These are phyloP conservation scores for Atkinsonella hypoxylon DNA, from an alignment of 2,329 filamentous ascomycete species.

Conservation along the genomic window DNA sequence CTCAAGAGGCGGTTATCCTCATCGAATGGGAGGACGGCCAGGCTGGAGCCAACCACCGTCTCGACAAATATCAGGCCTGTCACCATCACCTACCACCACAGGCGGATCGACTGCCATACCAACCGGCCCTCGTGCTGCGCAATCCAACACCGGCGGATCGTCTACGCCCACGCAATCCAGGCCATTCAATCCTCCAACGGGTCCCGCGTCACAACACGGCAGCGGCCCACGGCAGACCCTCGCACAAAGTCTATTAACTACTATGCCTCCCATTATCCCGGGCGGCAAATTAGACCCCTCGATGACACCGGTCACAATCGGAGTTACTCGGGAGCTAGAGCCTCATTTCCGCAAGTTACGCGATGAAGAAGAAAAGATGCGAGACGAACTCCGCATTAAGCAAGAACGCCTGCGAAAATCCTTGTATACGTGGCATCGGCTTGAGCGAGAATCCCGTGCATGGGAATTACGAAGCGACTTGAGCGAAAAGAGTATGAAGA, in stretches of 20 bases:
- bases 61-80: slow-evolving; percentile 22
- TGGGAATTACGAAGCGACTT: slow-evolving; percentile 45
- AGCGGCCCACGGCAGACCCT: slow-evolving; percentile 30
- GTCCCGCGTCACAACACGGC: slow-evolving; percentile 32
- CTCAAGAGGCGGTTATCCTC: slow-evolving; percentile 29
- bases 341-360: slow-evolving; percentile 40
- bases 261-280: slow-evolving; percentile 38
- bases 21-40: slow-evolving; percentile 34
- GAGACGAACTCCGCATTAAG: slow-evolving; percentile 39
- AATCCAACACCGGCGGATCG: slow-evolving; percentile 21
- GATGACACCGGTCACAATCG: slow-evolving; percentile 29
- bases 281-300: slow-evolving; percentile 42
- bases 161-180: slow-evolving; percentile 29
- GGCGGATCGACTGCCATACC: slow-evolving; percentile 31
- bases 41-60: slow-evolving; percentile 27
- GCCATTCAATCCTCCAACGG: slow-evolving; percentile 46
- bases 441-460: slow-evolving; percentile 40
- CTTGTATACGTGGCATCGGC: slow-evolving; percentile 39
- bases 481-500: slow-evolving; percentile 44
- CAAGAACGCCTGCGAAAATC: slow-evolving; percentile 43
- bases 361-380: slow-evolving; percentile 46
- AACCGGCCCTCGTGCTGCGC: slow-evolving; percentile 32
- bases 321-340: slow-evolving; percentile 42
- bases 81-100: slow-evolving; percentile 27
- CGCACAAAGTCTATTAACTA: slow-evolving; percentile 39